Evolutionary conservation across 352 stramenopile genomes (phyloP).

Genomic region (Pythium sp.): DNA sequence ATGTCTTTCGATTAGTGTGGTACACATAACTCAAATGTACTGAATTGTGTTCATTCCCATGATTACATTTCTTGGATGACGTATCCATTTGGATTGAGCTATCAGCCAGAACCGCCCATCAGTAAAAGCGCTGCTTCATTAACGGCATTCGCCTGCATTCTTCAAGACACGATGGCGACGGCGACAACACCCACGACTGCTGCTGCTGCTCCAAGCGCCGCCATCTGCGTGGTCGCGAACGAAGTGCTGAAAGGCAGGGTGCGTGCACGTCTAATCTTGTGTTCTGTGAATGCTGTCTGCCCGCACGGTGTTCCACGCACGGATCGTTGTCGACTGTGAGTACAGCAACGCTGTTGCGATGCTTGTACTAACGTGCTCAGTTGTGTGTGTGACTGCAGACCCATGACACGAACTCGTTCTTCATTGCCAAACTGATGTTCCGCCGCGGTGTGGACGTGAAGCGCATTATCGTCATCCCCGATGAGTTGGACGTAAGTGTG

Average conservation of each 20-base stretch:
- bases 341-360: background rate
- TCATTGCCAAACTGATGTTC: conserved; percentile 81
- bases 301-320: no score
- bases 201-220: conserved; percentile 40
- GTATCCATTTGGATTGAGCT: background rate
- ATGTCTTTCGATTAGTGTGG: background rate
- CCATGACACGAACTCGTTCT: conserved; percentile 85
- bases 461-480: conserved; percentile 75
- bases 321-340: background rate
- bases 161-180: background rate
- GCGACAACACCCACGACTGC: background rate
- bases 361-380: background rate
- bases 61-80: background rate
- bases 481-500: conserved; percentile 56
- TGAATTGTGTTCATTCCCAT: background rate
- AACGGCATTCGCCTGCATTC: background rate
- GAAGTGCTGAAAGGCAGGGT: conserved; percentile 86
- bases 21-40: background rate
- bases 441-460: conserved; percentile 72
- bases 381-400: conserved; percentile 35
- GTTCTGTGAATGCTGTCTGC: no score
- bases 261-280: background rate
- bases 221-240: conserved; percentile 80
- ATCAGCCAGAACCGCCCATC: background rate
- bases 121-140: background rate